Evolutionary conservation across 202 grass and related monocot genomes (phyloP).

Genomic region (Elaeis oleifera): DNA sequence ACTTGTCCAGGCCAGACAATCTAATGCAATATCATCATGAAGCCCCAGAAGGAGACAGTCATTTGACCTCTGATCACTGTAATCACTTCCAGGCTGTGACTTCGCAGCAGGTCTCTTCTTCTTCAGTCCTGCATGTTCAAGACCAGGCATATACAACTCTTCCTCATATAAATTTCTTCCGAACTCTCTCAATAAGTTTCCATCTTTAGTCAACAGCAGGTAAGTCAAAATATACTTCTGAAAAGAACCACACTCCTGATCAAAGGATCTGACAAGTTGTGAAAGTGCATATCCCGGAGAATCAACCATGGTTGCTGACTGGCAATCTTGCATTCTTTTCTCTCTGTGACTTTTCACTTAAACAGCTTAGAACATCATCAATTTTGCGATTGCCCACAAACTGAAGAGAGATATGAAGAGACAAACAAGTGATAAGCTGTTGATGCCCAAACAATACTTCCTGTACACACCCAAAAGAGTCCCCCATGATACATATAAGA

Average conservation of each 20-base stretch:
- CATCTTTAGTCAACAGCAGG: constrained; percentile 50
- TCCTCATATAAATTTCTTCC: constrained; percentile 26
- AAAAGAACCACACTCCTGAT: constrained; percentile 49
- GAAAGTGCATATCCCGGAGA: constrained; percentile 51
- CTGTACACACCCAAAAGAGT: no score
- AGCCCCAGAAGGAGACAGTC: constrained; percentile 65
- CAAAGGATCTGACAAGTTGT: constrained; percentile 48
- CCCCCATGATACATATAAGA: no score
- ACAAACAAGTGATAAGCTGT: no score
- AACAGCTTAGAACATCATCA: neutral
- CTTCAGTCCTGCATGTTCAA: constrained; percentile 36
- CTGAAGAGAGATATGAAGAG: no score
- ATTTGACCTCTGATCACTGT: constrained; percentile 43
- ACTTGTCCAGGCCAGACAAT: constrained; percentile 69
- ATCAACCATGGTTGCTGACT: constrained; percentile 47
- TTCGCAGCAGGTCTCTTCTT: constrained; percentile 31
- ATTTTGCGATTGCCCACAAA: no score
- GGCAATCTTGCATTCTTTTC: constrained; percentile 50
- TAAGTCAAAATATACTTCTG: constrained; percentile 61
- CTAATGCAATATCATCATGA: constrained; percentile 71
- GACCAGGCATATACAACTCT: constrained; percentile 23
- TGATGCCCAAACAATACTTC: no score
- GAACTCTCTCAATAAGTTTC: constrained; percentile 28
- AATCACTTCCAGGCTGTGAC: constrained; percentile 32
- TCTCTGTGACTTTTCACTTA: constrained; percentile 16